These are phyloP conservation scores for Ascochyta clinopodiicola DNA, from an alignment of 2,329 filamentous ascomycete species.

Conservation along the genomic window DNA sequence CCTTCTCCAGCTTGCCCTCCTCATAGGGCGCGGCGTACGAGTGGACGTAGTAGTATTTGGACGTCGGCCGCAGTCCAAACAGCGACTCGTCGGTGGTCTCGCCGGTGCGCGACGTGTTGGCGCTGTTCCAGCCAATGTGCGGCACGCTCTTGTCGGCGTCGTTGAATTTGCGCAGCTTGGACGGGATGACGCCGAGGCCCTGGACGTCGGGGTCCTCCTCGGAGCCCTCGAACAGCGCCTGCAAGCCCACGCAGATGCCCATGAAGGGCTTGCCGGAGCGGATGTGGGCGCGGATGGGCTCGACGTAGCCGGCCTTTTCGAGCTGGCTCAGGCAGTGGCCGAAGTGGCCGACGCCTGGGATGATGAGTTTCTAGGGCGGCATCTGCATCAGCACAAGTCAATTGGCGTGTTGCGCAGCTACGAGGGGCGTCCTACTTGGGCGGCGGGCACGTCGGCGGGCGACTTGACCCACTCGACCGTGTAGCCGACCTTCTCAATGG, in stretches of 20 bases:
- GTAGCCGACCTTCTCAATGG: slow-evolving; percentile 94
- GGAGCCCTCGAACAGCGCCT: slow-evolving; percentile 87
- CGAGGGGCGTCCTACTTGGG: slow-evolving; percentile 67
- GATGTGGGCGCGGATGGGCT: slow-evolving; percentile 83
- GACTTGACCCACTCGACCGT: slow-evolving; percentile 89
- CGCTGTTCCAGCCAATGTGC: slow-evolving; percentile 98
- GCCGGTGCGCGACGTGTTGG: slow-evolving; percentile 64
- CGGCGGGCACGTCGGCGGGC: slow-evolving; percentile 82
- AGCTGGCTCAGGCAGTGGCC: slow-evolving; percentile 93
- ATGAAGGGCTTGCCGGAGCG: slow-evolving; percentile 94
- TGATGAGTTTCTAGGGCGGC: slow-evolving; percentile 77
- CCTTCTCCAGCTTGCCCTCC: slow-evolving; percentile 73
- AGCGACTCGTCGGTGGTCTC: slow-evolving; percentile 60
- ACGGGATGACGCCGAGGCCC: slow-evolving; percentile 78
- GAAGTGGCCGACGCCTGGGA: slow-evolving; percentile 97
- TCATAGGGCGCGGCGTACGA: slow-evolving; percentile 85
- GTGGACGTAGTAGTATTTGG: slow-evolving; percentile 99
- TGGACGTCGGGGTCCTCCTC: slow-evolving; percentile 74
- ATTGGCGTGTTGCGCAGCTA: slow-evolving; percentile 24
- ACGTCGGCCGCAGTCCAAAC: slow-evolving; percentile 78
- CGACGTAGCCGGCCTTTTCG: slow-evolving; percentile 79
- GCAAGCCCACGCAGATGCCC: slow-evolving; percentile 94
- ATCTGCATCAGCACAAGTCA: slow-evolving; percentile 45
- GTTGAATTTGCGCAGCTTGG: slow-evolving; percentile 76
- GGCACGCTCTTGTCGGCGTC: slow-evolving; percentile 86